Percentiles rank a stretch among this genome's conserved stretches.
Evolutionary conservation across 2,329 filamentous ascomycete genomes (phyloP).

Genomic region (Alternaria infectoria): DNA sequence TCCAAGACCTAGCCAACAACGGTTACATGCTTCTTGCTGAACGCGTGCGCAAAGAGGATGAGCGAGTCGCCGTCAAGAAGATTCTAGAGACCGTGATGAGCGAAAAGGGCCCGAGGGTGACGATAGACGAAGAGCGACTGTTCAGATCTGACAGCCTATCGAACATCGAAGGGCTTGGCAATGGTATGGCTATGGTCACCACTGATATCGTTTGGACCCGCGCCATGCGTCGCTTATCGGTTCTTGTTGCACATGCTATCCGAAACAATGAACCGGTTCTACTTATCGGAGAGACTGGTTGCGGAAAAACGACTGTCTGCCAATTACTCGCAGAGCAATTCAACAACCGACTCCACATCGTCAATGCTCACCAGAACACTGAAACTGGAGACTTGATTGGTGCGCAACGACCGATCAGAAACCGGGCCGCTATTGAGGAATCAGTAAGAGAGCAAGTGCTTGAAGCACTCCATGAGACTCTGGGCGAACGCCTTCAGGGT

Average conservation of each 20-base stretch:
- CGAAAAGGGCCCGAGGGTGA: slow-evolving; percentile 63
- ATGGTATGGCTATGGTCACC: slow-evolving; percentile 22
- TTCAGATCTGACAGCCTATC: slow-evolving; percentile 62
- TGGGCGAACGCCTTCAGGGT: slow-evolving; percentile 2
- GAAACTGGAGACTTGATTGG: slow-evolving; percentile 98
- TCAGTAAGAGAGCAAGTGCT: slow-evolving; percentile 68
- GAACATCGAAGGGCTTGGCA: slow-evolving; percentile 45
- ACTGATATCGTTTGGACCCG: slow-evolving; percentile 83
- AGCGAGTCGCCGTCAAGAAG: slow-evolving; percentile 81
- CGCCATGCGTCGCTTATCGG: slow-evolving; percentile 90
- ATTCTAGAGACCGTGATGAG: slow-evolving; percentile 91
- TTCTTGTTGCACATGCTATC: slow-evolving; percentile 85
- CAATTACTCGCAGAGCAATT: slow-evolving; percentile 87
- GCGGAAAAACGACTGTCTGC: slow-evolving; percentile 95
- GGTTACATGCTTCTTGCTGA: slow-evolving; percentile 97
- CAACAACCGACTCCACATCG: slow-evolving; percentile 77
- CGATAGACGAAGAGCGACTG: slow-evolving; percentile 73
- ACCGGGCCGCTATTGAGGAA: slow-evolving; percentile 75
- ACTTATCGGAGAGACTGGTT: slow-evolving; percentile 94
- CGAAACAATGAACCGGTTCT: slow-evolving; percentile 92
- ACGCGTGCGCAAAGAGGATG: slow-evolving; percentile 88
- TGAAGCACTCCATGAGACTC: slow-evolving; percentile 32
- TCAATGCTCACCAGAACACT: slow-evolving; percentile 98
- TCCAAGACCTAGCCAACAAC: slow-evolving; percentile 87
- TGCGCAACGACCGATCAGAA: slow-evolving; percentile 88